Percentiles rank a stretch among this genome's conserved stretches.
Evolutionary conservation across 352 stramenopile genomes (phyloP).

Genomic region (Bremia lactucae): DNA sequence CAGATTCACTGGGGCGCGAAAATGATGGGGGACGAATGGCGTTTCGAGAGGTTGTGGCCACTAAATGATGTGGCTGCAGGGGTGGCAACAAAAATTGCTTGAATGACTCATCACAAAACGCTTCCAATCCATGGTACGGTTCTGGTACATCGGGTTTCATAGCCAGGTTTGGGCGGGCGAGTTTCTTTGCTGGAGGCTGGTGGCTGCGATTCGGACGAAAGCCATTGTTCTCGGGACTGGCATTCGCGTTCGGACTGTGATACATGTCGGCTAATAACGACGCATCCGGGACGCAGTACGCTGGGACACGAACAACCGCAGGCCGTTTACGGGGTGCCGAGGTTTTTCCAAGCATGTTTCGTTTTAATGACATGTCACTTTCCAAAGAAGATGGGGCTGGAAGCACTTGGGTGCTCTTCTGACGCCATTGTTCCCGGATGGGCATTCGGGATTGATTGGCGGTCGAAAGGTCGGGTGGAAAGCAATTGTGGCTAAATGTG

Average conservation of each 20-base stretch:
- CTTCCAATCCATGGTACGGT: slow-evolving; percentile 31
- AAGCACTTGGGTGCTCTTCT: slow-evolving; percentile 40
- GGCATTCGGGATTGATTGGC: slow-evolving; percentile 28
- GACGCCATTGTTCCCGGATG: slow-evolving; percentile 60
- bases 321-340: slow-evolving; percentile 6
- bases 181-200: slow-evolving; percentile 42
- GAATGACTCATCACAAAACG: slow-evolving; percentile 35
- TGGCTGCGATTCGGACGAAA: slow-evolving; percentile 25
- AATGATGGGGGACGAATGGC: slow-evolving; percentile 3
- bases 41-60: slow-evolving; percentile 21
- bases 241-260: slow-evolving; percentile 18
- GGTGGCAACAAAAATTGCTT: slow-evolving; percentile 42
- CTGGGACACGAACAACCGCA: slow-evolving; percentile 12
- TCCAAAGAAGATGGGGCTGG: slow-evolving; percentile 4
- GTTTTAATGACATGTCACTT: slow-evolving; percentile 3
- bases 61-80: slow-evolving; percentile 30
- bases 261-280: slow-evolving; percentile 16
- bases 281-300: slow-evolving; percentile 5
- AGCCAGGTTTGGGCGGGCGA: slow-evolving; percentile 23
- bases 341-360: slow-evolving; percentile 29
- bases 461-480: slow-evolving; percentile 44
- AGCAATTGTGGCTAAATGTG: slow-evolving; percentile 80
- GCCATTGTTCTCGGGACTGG: slow-evolving; percentile 13
- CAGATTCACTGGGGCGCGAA: slow-evolving; percentile 13
- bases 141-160: slow-evolving; percentile 15